Percentiles rank a stretch among this genome's conserved stretches.
These are phyloP conservation scores for Aspergillus sp. DNA, from an alignment of 2,329 filamentous ascomycete species.

Conservation along the genomic window DNA sequence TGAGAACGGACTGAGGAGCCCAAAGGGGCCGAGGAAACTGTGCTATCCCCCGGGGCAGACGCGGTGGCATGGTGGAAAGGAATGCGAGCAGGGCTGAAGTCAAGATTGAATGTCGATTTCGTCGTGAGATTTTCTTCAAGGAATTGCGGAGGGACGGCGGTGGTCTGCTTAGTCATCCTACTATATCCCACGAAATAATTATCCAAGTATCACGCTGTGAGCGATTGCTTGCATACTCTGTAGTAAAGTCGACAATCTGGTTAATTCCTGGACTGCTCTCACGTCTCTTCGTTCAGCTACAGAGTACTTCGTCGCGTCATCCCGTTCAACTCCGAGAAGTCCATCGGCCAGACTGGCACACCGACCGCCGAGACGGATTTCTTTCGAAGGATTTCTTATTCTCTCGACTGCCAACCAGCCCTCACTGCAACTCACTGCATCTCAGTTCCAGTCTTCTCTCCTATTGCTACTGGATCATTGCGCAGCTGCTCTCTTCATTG, in stretches of 20 bases:
- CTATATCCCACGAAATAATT: neutral
- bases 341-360: neutral
- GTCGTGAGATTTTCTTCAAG: constrained; percentile 7
- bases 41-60: constrained; percentile 24
- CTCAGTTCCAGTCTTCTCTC: too few species aligned
- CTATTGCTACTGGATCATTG: too few species aligned
- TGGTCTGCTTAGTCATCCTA: neutral
- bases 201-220: too few species aligned
- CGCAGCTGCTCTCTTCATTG: neutral
- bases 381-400: constrained; percentile 1
- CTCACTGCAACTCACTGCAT: neutral
- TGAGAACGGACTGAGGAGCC: constrained; percentile 16
- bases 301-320: too few species aligned
- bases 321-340: too few species aligned
- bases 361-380: neutral
- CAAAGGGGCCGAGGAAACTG: constrained; percentile 22
- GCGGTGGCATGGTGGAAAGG: constrained; percentile 25
- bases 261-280: too few species aligned
- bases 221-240: too few species aligned
- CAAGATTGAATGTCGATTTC: neutral
- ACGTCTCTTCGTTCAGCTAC: too few species aligned
- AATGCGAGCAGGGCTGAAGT: constrained; percentile 1
- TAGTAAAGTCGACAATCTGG: too few species aligned
- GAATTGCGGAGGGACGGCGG: constrained; percentile 1
- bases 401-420: neutral